Base-by-base conservation (phyloP, 2,329 filamentous ascomycete species). In the Hypoxylon sp. region DNA sequence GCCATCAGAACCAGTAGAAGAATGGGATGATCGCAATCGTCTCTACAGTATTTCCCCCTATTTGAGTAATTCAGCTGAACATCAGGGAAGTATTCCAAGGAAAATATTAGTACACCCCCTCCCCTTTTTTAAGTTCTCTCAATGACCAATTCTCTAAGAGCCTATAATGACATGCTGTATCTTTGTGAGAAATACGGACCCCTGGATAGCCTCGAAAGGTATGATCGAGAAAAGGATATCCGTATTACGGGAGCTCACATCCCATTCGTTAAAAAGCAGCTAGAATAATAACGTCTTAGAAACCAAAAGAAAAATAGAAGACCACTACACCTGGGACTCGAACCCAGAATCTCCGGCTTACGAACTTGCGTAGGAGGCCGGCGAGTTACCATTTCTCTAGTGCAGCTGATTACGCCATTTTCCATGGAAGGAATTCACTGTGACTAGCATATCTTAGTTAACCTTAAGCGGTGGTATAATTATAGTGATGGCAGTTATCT, bases 141-240 rank as follows among this genome's bases (percentile, higher is more conserved):
- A 11, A 2, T 37, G 31, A 37, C 10, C 26, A 6, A 33, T 19
- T 1, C 13, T 19, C 19, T 1, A 14, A 79, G 77, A 62, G 78
- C 76, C 11, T 79, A 80, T 63, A 79, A 81, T 51, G 75, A 81
- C 57, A 80, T 81, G 73, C 72, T 77, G 3, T 80, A 74, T 67
- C 75, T 81, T 5, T 76, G 75, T 39, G 77, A 81, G 59, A 81
- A 78, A 64, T 81, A 80, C 53, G 77, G 72, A 9, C 78, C 78
- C 1, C 58, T 76, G 19, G 74, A 76, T 1, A 72, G 57, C 29
- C 70, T 80, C 8, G 74, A 76, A 55, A 76, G 67, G 65, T 79
- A 79, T 44, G 69, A 78, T 52, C 13, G 73, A 0, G 71, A 72
- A 29, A 73, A 75, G 50, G 77, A 78, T 48, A 65, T 76, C 10